Conservation (phyloP, 345 rosid species). For the Sisymbrium irio region DNA sequence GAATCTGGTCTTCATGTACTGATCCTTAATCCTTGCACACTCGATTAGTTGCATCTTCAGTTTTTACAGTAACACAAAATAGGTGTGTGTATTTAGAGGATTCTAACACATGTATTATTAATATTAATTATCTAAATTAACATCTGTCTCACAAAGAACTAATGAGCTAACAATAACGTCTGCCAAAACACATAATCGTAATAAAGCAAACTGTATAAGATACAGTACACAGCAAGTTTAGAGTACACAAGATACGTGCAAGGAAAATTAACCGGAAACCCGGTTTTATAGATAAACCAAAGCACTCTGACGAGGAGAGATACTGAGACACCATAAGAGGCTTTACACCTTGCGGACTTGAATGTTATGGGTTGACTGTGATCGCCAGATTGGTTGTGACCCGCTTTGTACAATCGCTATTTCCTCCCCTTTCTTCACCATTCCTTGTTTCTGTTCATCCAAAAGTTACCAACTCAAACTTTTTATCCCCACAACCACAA, state of each 20-base stretch:
- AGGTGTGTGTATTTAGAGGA: background rate
- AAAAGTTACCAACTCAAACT: constrained; percentile 7
- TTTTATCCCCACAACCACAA: background rate
- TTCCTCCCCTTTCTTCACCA: constrained; percentile 96
- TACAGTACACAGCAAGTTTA: constrained; percentile 21
- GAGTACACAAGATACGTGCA: constrained; percentile 13
- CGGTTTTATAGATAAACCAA: background rate
- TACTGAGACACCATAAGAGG: constrained; percentile 20
- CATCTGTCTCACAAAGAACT: constrained; percentile 13
- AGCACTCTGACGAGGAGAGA: constrained; percentile 1
- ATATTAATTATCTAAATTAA: constrained; percentile 7
- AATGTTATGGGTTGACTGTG: constrained; percentile 91
- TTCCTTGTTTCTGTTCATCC: constrained; percentile 73
- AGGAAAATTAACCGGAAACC: constrained; percentile 6
- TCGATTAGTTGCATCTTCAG: background rate
- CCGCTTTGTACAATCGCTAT: constrained; percentile 93
- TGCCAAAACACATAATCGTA: background rate
- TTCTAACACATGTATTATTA: constrained; percentile 13
- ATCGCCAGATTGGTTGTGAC: constrained; percentile 91
- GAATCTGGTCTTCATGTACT: background rate
- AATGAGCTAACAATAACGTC: constrained; percentile 1
- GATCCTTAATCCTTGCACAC: background rate
- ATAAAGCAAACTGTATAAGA: constrained; percentile 20
- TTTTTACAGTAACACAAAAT: background rate
- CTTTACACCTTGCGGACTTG: constrained; percentile 84